phyloP scores from a whole-genome alignment of 768 basidiomycete genomes.

The Rhodosporidiobolus sp. region DNA sequence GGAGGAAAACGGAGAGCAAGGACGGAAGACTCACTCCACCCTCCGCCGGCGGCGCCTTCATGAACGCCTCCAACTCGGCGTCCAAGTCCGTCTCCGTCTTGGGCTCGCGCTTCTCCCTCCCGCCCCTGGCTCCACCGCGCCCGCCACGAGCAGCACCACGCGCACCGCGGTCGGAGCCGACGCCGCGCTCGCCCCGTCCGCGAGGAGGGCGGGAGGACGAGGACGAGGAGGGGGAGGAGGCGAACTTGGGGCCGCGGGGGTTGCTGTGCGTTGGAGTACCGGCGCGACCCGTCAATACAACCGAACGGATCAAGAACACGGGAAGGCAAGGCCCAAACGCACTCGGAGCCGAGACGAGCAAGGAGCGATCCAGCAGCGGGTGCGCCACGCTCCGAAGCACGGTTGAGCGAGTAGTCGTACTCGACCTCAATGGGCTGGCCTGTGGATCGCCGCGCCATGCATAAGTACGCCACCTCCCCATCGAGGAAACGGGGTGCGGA shows the following conservation, averaged over 20 bases:
- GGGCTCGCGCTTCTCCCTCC: constrained; percentile 19
- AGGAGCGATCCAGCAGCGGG: constrained; percentile 30
- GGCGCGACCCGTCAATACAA: neutral
- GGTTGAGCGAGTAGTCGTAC: constrained; percentile 30
- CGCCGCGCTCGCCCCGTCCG: constrained; percentile 5
- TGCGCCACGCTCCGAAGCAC: neutral
- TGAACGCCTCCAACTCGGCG: constrained; percentile 43
- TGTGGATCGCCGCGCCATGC: neutral
- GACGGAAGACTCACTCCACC: neutral
- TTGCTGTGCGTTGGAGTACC: neutral
- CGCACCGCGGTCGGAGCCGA: neutral
- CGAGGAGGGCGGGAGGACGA: neutral
- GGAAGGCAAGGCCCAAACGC: neutral
- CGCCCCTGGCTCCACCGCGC: neutral
- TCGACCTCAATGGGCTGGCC: constrained; percentile 42
- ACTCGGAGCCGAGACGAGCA: constrained; percentile 31
- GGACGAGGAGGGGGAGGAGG: neutral
- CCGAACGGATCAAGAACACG: neutral
- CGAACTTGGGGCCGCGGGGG: constrained; percentile 1
- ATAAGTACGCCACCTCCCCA: neutral
- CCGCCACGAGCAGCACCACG: constrained; percentile 5
- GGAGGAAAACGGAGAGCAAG: neutral
- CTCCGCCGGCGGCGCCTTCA: constrained; percentile 28
- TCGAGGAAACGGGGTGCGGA: too few relatives aligned
- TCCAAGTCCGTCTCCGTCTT: constrained; percentile 43